Evolutionary conservation across 202 grass and related monocot genomes (phyloP), one percentile per base, ranked within the genome.

Genomic region (Bolboschoenoplectus hybrid): DNA sequence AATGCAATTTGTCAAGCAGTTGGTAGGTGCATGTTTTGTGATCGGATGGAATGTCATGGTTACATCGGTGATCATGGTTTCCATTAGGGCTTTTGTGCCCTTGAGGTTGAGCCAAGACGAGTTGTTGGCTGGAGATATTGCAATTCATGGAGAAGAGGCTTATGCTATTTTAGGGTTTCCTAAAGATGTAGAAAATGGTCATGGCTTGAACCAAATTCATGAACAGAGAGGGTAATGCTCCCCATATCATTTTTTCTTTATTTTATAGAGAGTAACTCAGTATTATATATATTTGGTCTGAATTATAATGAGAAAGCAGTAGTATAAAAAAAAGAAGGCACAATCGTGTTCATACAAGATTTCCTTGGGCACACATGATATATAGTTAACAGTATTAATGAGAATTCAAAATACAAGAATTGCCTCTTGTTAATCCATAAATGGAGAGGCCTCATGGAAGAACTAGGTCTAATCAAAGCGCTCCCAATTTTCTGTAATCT

Each of bases 91-190:
- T 0, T 88, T 96, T 64, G 1, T 91, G 1, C 89, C 91, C 55
- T 89, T 96, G 3, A 49, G 93, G 87, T 89, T 95, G 91, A 83
- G 85, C 49, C 89, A 95, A 82, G 88, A 93, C 57, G 81, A 91
- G 81, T 88, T 95, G 70, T 87, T 88, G 75, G 93, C 89, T 80
- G 93, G 91, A 60, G 93, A 90, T 87, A 81, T 91, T 70, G 88
- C 89, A 16, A 87, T 89, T 52, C 91, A 96, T 85, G 93, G 91
- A 2, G 93, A 96, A 84, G 93, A 93, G 87, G 93, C 73, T 76
- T 76, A 53, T 53, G 73, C 32, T 38, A 53, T 76, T 53, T 2
- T 8, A 17, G 73, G 11, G 49, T 36, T 38, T 16, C 50, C 26
- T 32, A 16, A 76, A 76, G 49, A 76, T 55, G 49, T 76, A 5